Base-by-base conservation (phyloP, 495 filamentous ascomycete genomes). In the Antarctomyces pellizariae region DNA sequence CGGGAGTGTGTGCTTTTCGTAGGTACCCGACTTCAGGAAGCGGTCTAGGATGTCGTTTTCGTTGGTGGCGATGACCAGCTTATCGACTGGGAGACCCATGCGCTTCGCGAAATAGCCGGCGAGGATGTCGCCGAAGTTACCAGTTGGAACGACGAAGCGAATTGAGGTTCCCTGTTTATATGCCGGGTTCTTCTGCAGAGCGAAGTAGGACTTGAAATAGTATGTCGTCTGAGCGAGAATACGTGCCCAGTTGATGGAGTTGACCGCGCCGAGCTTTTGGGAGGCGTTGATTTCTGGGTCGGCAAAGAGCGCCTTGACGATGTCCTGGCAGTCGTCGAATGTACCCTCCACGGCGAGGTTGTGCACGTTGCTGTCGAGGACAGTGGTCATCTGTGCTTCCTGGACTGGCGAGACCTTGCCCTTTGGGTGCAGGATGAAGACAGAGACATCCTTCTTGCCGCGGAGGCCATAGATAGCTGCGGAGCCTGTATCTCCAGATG, bases 301-400 rank as follows among this genome's bases (percentile, higher is more conserved):
- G 22, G 59, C 70, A 43, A 95, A 97, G 13, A 97, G 62, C 0
- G 73, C 71, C 54, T 97, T 97, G 38, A 97, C 75, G 28, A 79
- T 78, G 42, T 92, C 84, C 67, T 90, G 83, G 50, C 84, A 95
- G 44, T 95, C 76, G 38, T 97, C 86, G 50, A 97, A 93, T 2
- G 75, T 77, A 18, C 84, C 83, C 26, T 69, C 64, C 8, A 92
- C 71, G 24, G 75, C 64, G 1, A 95, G 48, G 48, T 82, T 83
- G 57, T 91, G 76, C 5, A 92, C 74, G 49, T 97, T 97, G 26
- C 54, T 50, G 41, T 93, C 86, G 13, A 73, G 48, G 29, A 78
- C 68, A 0, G 83, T 86, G 1, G 79, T 91, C 86, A 97, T 93
- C 52, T 95, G 86, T 2, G 69, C 73, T 48, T 92, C 76, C 44